Conservation (phyloP, 2,329 filamentous ascomycete species). For the Teratosphaeria viscida region DNA sequence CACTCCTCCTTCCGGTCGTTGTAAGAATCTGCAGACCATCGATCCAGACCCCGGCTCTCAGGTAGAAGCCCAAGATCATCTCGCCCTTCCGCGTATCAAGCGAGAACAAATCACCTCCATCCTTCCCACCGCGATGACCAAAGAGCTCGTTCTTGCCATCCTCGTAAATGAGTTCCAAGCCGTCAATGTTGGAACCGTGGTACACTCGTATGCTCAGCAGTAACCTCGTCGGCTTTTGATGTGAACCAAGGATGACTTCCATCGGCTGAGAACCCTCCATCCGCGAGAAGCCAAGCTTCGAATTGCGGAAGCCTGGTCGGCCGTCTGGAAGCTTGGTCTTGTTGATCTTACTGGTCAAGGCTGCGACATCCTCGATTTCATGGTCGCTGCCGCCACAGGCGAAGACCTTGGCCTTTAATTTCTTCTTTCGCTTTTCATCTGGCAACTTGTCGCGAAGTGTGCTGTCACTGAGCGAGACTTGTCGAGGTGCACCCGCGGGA, state of each 20-base stretch:
- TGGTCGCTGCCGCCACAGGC: conserved; percentile 65
- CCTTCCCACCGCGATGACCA: conserved; percentile 65
- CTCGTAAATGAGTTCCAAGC: conserved; percentile 87
- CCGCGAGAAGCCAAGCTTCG: conserved; percentile 60
- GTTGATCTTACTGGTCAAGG: conserved; percentile 59
- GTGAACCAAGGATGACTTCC: conserved; percentile 62
- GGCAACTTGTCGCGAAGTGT: conserved; percentile 63
- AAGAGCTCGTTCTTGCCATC: conserved; percentile 76
- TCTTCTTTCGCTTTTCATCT: conserved; percentile 59
- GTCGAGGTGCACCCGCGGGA: conserved; percentile 52
- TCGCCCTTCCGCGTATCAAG: conserved; percentile 80
- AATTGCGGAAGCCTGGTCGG: conserved; percentile 64
- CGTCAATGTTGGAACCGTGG: conserved; percentile 66
- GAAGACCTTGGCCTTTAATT: conserved; percentile 60
- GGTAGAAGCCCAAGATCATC: conserved; percentile 73
- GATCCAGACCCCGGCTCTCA: conserved; percentile 72
- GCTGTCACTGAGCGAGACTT: conserved; percentile 63
- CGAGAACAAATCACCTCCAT: conserved; percentile 62
- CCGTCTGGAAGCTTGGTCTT: conserved; percentile 65
- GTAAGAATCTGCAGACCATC: conserved; percentile 86
- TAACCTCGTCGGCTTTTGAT: conserved; percentile 49
- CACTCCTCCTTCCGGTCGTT: conserved; percentile 74
- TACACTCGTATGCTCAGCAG: conserved; percentile 67
- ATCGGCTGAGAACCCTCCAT: conserved; percentile 60
- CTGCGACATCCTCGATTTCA: conserved; percentile 65